Evolutionary conservation across 2,329 filamentous ascomycete genomes (phyloP).

Genomic region (Fusarium tjaetaba): DNA sequence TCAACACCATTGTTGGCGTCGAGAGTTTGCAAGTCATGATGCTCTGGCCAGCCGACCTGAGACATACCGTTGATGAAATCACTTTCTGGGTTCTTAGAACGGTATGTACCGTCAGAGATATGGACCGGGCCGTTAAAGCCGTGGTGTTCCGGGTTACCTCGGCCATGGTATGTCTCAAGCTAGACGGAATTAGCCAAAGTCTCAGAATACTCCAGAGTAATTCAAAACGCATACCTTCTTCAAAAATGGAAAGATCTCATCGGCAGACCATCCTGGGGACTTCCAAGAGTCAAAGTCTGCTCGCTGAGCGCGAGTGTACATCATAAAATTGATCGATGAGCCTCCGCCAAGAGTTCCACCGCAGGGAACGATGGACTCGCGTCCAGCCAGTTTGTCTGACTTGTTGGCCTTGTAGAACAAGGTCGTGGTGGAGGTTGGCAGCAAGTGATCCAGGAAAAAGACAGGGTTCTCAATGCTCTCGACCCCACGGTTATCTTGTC

Average conservation of each 20-base stretch:
- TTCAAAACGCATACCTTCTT: constrained; percentile 40
- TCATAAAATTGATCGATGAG: constrained; percentile 48
- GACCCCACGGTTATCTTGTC: constrained; percentile 43
- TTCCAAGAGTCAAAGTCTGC: constrained; percentile 50
- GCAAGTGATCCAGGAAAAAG: constrained; percentile 40
- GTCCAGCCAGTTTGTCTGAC: constrained; percentile 36
- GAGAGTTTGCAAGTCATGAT: constrained; percentile 64
- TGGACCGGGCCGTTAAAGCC: constrained; percentile 65
- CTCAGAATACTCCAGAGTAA: not conserved
- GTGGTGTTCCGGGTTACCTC: constrained; percentile 57
- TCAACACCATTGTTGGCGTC: constrained; percentile 49
- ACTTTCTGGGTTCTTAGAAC: constrained; percentile 52
- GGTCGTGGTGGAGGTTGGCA: constrained; percentile 36
- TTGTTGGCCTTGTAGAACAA: constrained; percentile 44
- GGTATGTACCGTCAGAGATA: constrained; percentile 61
- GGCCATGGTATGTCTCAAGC: constrained; percentile 66
- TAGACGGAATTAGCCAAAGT: constrained; percentile 24
- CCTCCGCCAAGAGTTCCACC: constrained; percentile 47
- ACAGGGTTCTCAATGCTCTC: constrained; percentile 43
- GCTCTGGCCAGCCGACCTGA: constrained; percentile 60
- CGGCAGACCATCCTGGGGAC: constrained; percentile 46
- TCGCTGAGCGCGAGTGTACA: constrained; percentile 47
- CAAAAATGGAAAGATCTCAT: constrained; percentile 47
- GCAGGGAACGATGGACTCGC: constrained; percentile 40
- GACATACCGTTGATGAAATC: constrained; percentile 60